phyloP scores from a whole-genome alignment of 495 filamentous ascomycete species.

The Aspergillus nanangensis region DNA sequence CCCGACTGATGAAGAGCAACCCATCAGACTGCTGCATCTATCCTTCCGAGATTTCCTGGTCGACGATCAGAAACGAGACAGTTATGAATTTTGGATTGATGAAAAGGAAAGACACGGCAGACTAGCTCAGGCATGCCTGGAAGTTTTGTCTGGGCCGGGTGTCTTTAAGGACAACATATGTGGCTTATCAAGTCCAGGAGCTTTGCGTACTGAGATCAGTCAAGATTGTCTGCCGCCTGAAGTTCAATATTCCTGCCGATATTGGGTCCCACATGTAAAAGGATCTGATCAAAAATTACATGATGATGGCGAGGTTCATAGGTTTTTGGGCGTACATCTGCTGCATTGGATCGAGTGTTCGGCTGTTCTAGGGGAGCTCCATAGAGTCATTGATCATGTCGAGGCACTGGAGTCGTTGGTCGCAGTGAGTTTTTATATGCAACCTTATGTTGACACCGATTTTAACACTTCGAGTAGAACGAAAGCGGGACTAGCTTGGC shows the following conservation, averaged over 20 bases:
- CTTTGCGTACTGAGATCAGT: conserved; percentile 22
- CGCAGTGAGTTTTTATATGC: neutral
- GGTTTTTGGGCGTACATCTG: conserved; percentile 39
- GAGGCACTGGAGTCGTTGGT: conserved; percentile 1
- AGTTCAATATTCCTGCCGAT: conserved; percentile 37
- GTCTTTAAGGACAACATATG: conserved; percentile 35
- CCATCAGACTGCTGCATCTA: conserved; percentile 9
- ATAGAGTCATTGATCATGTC: conserved; percentile 11
- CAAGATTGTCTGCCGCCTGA: conserved; percentile 20
- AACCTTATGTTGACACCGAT: neutral
- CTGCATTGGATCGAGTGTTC: conserved; percentile 44
- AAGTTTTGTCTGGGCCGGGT: conserved; percentile 16
- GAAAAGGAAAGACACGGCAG: conserved; percentile 4
- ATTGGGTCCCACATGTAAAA: conserved; percentile 44
- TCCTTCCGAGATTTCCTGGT: conserved; percentile 24
- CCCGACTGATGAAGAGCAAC: conserved; percentile 13
- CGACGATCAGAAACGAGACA: neutral
- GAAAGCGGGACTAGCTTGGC: conserved; percentile 13
- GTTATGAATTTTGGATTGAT: conserved; percentile 29
- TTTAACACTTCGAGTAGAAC: neutral
- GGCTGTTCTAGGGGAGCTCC: conserved; percentile 27
- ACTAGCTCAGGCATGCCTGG: conserved; percentile 1
- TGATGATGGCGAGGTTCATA: conserved; percentile 19
- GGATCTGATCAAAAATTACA: conserved; percentile 16
- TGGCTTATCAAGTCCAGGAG: conserved; percentile 17